Conservation (phyloP, 345 rosid genomes). For the Ceriops decandra region DNA sequence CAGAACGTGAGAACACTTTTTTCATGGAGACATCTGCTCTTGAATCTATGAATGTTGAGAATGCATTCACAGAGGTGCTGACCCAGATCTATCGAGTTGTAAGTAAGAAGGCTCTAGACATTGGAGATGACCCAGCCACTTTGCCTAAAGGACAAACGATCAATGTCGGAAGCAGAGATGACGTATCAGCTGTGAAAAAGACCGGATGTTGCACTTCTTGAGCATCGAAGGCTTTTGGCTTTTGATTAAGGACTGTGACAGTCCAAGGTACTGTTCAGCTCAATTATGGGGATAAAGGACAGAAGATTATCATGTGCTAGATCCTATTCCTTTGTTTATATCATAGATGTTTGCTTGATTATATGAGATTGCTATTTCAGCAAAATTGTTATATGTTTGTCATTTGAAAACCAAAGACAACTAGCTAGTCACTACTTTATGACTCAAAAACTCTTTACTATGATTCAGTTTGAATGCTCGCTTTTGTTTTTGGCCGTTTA, state of each 20-base stretch:
- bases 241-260: not conserved
- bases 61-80: slow-evolving; percentile 31
- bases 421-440: not conserved
- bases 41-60: slow-evolving; percentile 31
- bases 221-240: not conserved
- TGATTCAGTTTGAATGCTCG: too few relatives aligned
- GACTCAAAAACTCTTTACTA: too few relatives aligned
- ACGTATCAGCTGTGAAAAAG: slow-evolving; percentile 29
- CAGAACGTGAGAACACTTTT: slow-evolving; percentile 26
- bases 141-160: slow-evolving; percentile 30
- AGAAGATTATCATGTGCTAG: not conserved
- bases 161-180: slow-evolving; percentile 30
- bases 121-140: slow-evolving; percentile 26
- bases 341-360: slow-evolving; percentile 5
- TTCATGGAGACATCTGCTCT: slow-evolving; percentile 38
- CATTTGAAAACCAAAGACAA: not conserved
- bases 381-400: not conserved
- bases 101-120: slow-evolving; percentile 32
- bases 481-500: too few relatives aligned
- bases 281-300: not conserved
- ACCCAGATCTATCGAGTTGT: slow-evolving; percentile 30
- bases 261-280: not conserved
- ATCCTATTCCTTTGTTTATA: slow-evolving; percentile 11
- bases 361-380: not conserved
- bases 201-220: slow-evolving; percentile 28